These are phyloP conservation scores for Calocybe cyanea DNA, from an alignment of 768 basidiomycete species.

Conservation along the genomic window DNA sequence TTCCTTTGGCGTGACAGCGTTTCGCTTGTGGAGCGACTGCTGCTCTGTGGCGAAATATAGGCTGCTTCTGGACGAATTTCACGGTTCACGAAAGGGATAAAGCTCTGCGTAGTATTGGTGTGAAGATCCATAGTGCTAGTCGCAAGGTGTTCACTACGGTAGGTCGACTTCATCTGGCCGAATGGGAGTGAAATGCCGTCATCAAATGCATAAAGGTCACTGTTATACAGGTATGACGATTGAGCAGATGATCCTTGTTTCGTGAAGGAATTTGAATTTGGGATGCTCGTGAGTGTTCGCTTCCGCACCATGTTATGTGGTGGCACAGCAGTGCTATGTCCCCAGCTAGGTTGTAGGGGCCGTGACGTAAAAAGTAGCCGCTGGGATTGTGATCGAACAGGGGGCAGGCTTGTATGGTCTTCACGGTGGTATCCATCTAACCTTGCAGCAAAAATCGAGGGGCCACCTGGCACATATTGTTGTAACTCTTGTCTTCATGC, in stretches of 20 bases:
- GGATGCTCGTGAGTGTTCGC: too few species aligned
- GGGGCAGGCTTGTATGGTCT: too few species aligned
- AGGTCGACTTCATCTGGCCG: slow-evolving; percentile 2
- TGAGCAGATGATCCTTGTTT: too few species aligned
- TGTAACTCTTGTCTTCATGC: slow-evolving; percentile 1
- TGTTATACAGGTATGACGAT: slow-evolving; percentile 1
- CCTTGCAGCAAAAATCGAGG: background rate
- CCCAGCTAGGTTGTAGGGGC: too few species aligned
- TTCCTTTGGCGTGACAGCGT: too few species aligned
- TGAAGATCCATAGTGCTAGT: background rate
- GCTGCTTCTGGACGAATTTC: slow-evolving; percentile 17
- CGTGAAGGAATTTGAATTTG: too few species aligned
- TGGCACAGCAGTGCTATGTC: too few species aligned
- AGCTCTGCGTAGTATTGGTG: slow-evolving; percentile 1
- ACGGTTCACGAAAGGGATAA: slow-evolving; percentile 15
- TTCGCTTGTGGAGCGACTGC: background rate
- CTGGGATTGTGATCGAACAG: too few species aligned
- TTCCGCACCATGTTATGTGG: too few species aligned
- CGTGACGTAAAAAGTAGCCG: too few species aligned
- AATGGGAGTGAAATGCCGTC: slow-evolving; percentile 1
- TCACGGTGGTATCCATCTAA: too few species aligned
- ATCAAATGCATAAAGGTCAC: background rate
- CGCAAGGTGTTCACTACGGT: background rate
- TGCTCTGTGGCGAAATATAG: slow-evolving; percentile 6
- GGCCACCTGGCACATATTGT: slow-evolving; percentile 7